A percentile compares a stretch with the other conserved stretches of the same genome.
phyloP scores from a whole-genome alignment of 2,329 filamentous ascomycete species.

The Shiraia sp. region DNA sequence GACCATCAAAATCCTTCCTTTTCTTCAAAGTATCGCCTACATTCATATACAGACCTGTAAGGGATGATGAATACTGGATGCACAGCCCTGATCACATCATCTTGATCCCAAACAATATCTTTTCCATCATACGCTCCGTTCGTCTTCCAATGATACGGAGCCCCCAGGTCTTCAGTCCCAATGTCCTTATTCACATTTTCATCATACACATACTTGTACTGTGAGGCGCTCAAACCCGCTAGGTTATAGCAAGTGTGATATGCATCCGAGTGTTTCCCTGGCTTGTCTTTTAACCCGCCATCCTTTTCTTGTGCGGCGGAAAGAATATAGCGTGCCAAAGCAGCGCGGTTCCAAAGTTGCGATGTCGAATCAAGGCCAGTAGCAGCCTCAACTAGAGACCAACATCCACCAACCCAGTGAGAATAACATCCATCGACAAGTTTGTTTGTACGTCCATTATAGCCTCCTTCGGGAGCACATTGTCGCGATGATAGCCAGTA shows the following conservation, averaged over 20 bases:
- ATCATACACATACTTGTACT: slow-evolving; percentile 64
- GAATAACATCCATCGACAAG: slow-evolving; percentile 98
- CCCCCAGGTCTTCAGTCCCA: slow-evolving; percentile 34
- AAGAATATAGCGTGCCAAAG: slow-evolving; percentile 85
- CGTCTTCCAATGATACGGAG: slow-evolving; percentile 51
- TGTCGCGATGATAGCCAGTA: slow-evolving; percentile 90
- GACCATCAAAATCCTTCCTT: slow-evolving; percentile 59
- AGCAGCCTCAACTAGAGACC: slow-evolving; percentile 84
- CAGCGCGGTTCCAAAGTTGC: slow-evolving; percentile 76
- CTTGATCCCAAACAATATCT: slow-evolving; percentile 64
- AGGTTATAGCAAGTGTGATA: slow-evolving; percentile 95
- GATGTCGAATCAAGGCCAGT: slow-evolving; percentile 42
- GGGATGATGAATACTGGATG: slow-evolving; percentile 89
- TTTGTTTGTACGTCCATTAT: slow-evolving; percentile 94
- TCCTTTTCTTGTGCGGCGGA: slow-evolving; percentile 79
- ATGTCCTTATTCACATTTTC: slow-evolving; percentile 38
- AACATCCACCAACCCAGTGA: slow-evolving; percentile 96
- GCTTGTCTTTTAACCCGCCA: slow-evolving; percentile 91
- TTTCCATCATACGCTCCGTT: slow-evolving; percentile 55
- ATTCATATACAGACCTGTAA: slow-evolving; percentile 66
- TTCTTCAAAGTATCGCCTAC: slow-evolving; percentile 66
- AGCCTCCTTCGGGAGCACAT: slow-evolving; percentile 87
- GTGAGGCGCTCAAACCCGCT: slow-evolving; percentile 79
- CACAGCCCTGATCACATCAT: slow-evolving; percentile 69
- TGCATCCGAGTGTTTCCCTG: slow-evolving; percentile 81